Evolutionary conservation across 495 filamentous ascomycete genomes (phyloP).

Genomic region (Barbatosphaeria neglecta): DNA sequence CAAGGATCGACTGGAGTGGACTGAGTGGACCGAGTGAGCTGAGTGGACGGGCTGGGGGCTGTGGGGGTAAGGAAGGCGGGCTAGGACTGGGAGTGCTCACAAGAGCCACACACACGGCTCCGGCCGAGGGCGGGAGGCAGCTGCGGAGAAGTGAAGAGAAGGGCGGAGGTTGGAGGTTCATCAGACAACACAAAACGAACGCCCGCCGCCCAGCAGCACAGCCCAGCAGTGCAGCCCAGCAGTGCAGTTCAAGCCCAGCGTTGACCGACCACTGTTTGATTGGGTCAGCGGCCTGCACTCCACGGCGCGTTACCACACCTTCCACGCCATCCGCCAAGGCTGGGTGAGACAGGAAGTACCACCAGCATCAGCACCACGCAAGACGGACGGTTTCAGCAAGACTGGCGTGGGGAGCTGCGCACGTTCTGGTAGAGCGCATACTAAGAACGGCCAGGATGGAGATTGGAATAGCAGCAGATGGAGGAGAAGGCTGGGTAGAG

Average conservation of each 20-base stretch:
- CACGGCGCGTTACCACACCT: too few species aligned
- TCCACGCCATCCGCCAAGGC: neutral
- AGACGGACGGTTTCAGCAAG: neutral
- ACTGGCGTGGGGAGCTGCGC: neutral
- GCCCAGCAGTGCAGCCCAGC: neutral
- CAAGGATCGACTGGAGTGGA: too few species aligned
- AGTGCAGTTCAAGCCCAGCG: neutral
- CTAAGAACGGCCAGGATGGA: neutral
- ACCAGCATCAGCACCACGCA: neutral
- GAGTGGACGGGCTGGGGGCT: too few species aligned
- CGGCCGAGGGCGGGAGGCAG: neutral
- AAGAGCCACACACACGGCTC: neutral
- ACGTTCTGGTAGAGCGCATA: neutral
- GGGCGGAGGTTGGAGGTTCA: too few species aligned
- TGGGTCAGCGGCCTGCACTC: neutral
- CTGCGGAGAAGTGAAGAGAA: neutral
- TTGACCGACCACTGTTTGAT: neutral
- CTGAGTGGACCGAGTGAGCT: too few species aligned
- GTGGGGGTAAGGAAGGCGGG: too few species aligned
- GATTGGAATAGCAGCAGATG: neutral
- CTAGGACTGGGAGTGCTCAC: too few species aligned
- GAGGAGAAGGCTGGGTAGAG: neutral
- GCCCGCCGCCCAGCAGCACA: too few species aligned
- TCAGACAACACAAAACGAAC: too few species aligned
- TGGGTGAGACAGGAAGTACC: neutral